These are phyloP conservation scores for Camellia granthamiana DNA, from an alignment of 148 eudicot genomes.

Conservation along the genomic window DNA sequence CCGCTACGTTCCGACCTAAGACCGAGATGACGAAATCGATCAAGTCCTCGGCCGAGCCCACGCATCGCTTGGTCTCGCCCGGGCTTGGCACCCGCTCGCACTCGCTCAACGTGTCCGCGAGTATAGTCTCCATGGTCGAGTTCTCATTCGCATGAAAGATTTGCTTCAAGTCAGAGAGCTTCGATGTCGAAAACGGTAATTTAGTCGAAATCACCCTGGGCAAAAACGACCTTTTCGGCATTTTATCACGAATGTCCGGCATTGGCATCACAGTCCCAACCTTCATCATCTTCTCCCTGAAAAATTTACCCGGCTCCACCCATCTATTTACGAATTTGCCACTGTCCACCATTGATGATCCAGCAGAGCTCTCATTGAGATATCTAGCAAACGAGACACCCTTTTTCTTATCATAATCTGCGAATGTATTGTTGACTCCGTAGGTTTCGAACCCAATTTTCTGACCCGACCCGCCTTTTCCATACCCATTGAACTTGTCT, in stretches of 20 bases:
- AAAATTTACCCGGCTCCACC: constrained; percentile 84
- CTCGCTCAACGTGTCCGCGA: constrained; percentile 48
- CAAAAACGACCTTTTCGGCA: constrained; percentile 85
- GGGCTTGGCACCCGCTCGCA: constrained; percentile 70
- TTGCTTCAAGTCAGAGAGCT: constrained; percentile 35
- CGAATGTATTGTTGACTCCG: constrained; percentile 48
- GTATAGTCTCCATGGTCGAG: constrained; percentile 55
- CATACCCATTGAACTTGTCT: constrained; percentile 57
- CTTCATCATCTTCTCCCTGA: constrained; percentile 59
- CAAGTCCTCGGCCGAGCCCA: constrained; percentile 80
- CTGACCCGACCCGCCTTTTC: constrained; percentile 28
- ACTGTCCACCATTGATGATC: constrained; percentile 8
- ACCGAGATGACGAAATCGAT: constrained; percentile 74
- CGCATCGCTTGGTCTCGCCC: constrained; percentile 77
- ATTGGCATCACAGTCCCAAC: constrained; percentile 71
- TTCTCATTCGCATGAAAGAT: constrained; percentile 68
- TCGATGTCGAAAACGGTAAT: constrained; percentile 62
- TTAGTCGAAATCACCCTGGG: constrained; percentile 60
- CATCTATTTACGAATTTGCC: constrained; percentile 47
- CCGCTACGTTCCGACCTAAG: constrained; percentile 50
- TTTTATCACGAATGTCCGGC: constrained; percentile 85
- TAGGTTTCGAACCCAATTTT: constrained; percentile 44
- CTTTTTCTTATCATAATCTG: constrained; percentile 40
- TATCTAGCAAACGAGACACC: constrained; percentile 42
- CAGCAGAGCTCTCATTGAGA: constrained; percentile 22